phyloP scores from a whole-genome alignment of 192 early-diverging fungal genomes.

The Coemansia sp. region DNA sequence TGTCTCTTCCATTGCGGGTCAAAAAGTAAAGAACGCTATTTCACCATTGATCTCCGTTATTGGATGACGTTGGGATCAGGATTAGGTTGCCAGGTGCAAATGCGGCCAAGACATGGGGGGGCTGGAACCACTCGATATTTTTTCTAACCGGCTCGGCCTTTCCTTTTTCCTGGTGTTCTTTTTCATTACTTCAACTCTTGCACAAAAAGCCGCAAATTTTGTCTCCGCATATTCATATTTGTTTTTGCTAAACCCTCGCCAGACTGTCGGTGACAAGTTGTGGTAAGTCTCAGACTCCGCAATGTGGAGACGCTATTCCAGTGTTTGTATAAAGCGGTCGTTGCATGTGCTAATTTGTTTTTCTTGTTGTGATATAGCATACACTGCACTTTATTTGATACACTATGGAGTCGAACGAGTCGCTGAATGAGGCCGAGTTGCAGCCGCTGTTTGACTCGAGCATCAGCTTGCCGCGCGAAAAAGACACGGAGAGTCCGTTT shows the following conservation, averaged over 20 bases:
- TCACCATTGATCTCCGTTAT: neutral
- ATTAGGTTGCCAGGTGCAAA: neutral
- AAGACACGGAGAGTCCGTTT: neutral
- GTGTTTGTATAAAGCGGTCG: too few species aligned
- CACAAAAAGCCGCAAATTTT: neutral
- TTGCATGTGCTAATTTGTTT: too few species aligned
- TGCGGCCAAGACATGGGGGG: neutral
- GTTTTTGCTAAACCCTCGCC: neutral
- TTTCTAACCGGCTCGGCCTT: neutral
- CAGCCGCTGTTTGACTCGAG: constrained; percentile 49
- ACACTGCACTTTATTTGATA: neutral
- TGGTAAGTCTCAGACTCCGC: neutral
- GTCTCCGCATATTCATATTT: constrained; percentile 7
- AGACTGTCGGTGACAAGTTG: neutral
- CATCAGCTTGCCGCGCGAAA: constrained; percentile 29
- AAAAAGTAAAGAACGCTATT: too few species aligned
- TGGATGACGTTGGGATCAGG: neutral
- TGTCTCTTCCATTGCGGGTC: too few species aligned
- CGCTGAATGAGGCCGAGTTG: constrained; percentile 9
- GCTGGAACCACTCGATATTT: neutral
- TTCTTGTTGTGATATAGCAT: too few species aligned
- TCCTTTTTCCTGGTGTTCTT: neutral
- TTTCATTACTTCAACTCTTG: constrained; percentile 4
- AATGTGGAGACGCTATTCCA: neutral
- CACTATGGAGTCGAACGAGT: constrained; percentile 1